A percentile compares a stretch with the other conserved stretches of the same genome.
Evolutionary conservation across 192 early-diverging fungal species (phyloP).

Genomic region (Dispira parvispora): DNA sequence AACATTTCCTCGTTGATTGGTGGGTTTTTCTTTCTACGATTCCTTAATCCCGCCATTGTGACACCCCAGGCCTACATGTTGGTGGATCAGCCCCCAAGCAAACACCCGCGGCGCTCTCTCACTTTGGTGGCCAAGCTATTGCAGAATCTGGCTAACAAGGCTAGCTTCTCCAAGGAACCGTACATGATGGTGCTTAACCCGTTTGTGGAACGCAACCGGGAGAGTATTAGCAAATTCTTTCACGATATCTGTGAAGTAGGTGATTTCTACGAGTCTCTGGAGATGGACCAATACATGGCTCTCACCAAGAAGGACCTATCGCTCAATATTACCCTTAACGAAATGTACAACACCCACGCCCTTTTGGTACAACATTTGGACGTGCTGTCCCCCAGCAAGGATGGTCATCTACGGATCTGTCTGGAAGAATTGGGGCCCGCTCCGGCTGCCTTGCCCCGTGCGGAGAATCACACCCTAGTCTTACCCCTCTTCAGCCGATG

Average conservation of each 20-base stretch:
- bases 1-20: constrained; percentile 90
- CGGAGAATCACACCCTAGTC: constrained; percentile 56
- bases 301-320: constrained; percentile 82
- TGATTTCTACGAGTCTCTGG: constrained; percentile 89
- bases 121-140: constrained; percentile 89
- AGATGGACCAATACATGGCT: constrained; percentile 98
- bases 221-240: constrained; percentile 72
- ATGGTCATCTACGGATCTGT: constrained; percentile 63
- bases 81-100: constrained; percentile 60
- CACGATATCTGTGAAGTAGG: constrained; percentile 84
- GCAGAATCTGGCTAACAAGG: constrained; percentile 91
- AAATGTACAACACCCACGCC: constrained; percentile 84
- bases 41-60: constrained; percentile 95
- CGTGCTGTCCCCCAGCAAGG: constrained; percentile 55
- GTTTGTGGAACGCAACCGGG: constrained; percentile 79
- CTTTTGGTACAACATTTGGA: constrained; percentile 71
- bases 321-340: constrained; percentile 81
- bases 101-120: constrained; percentile 67
- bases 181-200: constrained; percentile 82
- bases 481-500: constrained; percentile 65
- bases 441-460: constrained; percentile 52
- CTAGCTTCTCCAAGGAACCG: constrained; percentile 75
- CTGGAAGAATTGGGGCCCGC: constrained; percentile 61
- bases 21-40: constrained; percentile 92
- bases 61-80: constrained; percentile 92